A percentile compares a stretch with the other conserved stretches of the same genome.
Evolutionary conservation across 768 basidiomycete species (phyloP).

Genomic region (Russula dissimulans): DNA sequence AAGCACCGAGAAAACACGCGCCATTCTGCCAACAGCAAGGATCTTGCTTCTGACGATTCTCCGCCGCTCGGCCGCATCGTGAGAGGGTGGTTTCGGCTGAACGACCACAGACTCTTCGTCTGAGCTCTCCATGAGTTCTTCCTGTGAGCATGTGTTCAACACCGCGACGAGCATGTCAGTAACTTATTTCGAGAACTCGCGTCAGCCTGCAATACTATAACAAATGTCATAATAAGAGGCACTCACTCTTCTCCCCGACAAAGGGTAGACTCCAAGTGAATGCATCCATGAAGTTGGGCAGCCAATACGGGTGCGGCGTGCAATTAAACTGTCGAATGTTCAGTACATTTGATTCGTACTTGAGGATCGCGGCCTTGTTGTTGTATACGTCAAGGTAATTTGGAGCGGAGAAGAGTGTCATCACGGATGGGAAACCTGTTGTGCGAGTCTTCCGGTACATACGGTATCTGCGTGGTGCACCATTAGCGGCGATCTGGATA

Average conservation of each 20-base stretch:
- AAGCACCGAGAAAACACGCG: constrained; percentile 88
- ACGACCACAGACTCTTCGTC: constrained; percentile 22
- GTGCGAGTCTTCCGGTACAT: constrained; percentile 99
- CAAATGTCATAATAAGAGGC: neutral
- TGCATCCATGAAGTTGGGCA: constrained; percentile 96
- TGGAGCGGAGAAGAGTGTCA: constrained; percentile 99
- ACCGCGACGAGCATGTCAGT: constrained; percentile 99
- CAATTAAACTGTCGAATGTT: constrained; percentile 98
- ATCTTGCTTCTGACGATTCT: constrained; percentile 98
- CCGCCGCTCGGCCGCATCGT: constrained; percentile 67
- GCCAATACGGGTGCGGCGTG: constrained; percentile 89
- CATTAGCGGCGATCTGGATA: neutral
- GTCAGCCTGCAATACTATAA: neutral
- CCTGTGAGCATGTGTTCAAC: constrained; percentile 93
- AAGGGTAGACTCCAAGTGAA: constrained; percentile 98
- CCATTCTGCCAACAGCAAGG: constrained; percentile 92
- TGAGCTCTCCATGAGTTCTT: constrained; percentile 79
- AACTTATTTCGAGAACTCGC: constrained; percentile 39
- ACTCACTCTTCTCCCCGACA: constrained; percentile 85
- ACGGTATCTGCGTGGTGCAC: constrained; percentile 53
- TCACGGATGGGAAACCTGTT: constrained; percentile 97
- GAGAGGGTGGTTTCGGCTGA: constrained; percentile 13
- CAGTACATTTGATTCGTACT: constrained; percentile 98
- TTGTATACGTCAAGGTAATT: constrained; percentile 98
- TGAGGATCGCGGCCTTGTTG: constrained; percentile 97